Conservation (phyloP, 2,329 filamentous ascomycete genomes). For the Ceratocystis cubensis region DNA sequence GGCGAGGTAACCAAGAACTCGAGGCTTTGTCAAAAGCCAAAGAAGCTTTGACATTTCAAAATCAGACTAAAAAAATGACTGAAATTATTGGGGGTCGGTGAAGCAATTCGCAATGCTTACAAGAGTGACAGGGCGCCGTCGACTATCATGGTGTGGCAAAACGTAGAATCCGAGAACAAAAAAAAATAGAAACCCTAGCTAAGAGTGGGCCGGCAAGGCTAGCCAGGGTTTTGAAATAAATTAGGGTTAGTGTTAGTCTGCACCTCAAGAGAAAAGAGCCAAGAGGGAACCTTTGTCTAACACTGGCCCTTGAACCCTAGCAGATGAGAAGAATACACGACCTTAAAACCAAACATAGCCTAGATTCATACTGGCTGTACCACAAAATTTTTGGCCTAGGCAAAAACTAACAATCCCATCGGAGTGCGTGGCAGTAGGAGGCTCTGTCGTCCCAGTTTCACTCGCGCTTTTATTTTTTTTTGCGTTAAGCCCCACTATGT, state of each 20-base stretch:
- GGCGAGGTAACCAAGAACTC: not conserved
- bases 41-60: not conserved
- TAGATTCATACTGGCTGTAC: not conserved
- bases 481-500: not conserved
- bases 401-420: too few species aligned
- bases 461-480: not conserved
- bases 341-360: too few species aligned
- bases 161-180: not conserved
- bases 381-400: not conserved
- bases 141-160: not conserved
- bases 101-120: not conserved
- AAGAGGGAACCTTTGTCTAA: not conserved
- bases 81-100: not conserved
- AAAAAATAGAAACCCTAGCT: not conserved
- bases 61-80: not conserved
- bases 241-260: too few species aligned
- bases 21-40: not conserved
- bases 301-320: not conserved
- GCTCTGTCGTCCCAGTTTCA: too few species aligned
- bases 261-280: not conserved
- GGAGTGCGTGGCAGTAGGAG: too few species aligned
- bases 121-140: not conserved
- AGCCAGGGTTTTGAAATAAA: too few species aligned
- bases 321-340: not conserved
- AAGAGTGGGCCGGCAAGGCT: too few species aligned